phyloP scores from a whole-genome alignment of 257 asterid species.

The Striga asiatica region DNA sequence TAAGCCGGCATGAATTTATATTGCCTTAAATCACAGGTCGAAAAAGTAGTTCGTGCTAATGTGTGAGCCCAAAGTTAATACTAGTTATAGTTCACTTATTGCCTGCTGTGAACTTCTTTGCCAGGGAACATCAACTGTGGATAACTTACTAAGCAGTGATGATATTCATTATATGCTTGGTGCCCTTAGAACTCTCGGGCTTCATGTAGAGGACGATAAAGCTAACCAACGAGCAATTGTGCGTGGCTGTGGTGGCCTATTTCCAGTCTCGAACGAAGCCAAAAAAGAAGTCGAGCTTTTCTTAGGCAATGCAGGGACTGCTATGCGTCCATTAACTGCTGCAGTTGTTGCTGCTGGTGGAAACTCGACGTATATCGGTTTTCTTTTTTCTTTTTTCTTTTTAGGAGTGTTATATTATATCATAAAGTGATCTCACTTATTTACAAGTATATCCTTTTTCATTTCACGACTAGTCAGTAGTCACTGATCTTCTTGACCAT shows the following conservation, averaged over 20 bases:
- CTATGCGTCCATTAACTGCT: slow-evolving; percentile 97
- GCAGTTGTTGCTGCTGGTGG: slow-evolving; percentile 97
- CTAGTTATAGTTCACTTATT: too few relatives aligned
- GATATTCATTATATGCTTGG: slow-evolving; percentile 93
- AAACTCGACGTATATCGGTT: slow-evolving; percentile 44
- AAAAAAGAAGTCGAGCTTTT: slow-evolving; percentile 76
- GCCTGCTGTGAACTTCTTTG: slow-evolving; percentile 15
- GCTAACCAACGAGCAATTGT: slow-evolving; percentile 65
- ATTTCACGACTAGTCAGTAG: too few relatives aligned
- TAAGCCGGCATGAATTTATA: background rate
- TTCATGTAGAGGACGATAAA: slow-evolving; percentile 65
- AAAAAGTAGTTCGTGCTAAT: too few relatives aligned
- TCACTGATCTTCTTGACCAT: too few relatives aligned
- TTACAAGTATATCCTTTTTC: background rate
- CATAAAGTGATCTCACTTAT: too few relatives aligned
- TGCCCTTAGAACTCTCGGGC: slow-evolving; percentile 84
- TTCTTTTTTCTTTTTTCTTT: background rate
- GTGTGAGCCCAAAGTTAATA: too few relatives aligned
- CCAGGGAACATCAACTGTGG: slow-evolving; percentile 88
- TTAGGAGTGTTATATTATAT: too few relatives aligned
- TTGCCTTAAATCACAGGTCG: too few relatives aligned
- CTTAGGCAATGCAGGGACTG: slow-evolving; percentile 99
- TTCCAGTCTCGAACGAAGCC: slow-evolving; percentile 71
- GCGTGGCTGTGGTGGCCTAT: slow-evolving; percentile 77
- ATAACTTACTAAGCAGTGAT: slow-evolving; percentile 82